Base-by-base conservation (phyloP, 1,139 yeast genomes). In the Debaryomycetaceae sp. region DNA sequence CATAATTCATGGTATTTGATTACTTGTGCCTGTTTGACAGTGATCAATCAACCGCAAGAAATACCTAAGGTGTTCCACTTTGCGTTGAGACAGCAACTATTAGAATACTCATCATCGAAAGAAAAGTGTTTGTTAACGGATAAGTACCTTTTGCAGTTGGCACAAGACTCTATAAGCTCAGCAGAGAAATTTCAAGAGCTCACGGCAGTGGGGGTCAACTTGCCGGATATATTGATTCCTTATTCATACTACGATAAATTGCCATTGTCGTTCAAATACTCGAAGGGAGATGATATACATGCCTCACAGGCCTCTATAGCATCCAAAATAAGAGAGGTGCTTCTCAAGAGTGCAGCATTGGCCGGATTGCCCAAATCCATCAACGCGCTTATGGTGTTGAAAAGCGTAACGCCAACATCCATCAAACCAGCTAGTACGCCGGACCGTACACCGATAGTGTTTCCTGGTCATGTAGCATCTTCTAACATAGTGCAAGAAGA, bases 281-380 rank as follows among this genome's bases (percentile, higher is more conserved):
- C 59, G 17, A 53, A 53, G 38, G 38, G 41, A 14, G 65, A 61
- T 19, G 75, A 72, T 42, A 69, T 71, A 35, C 62, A 54, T 38
- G 64, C 62, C 11, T 56, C 61, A 26, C 78, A 72, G 47, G 47
- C 51, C 16, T 47, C 50, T 30, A 59, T 83, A 7, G 81, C 91
- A 0, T 67, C 73, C 34, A 77, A 83, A 52, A 67, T 85, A 42
- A 67, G 95, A 43, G 97, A 89, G 54, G 82, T 89, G 8, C 64
- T 89, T 5, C 65, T 89, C 54, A 89, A 89, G 57, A 73, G 87
- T 6, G 74, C 85, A 2, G 95, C 95, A 0, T 65, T 89, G 37
- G 79, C 82, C 13, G 97, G 97, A 0, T 70, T 89, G 17, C 97
- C 97, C 1, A 83, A 83, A 50, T 78, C 91, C 2, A 89, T 89